These are phyloP conservation scores for Mycena rosella DNA, from an alignment of 768 basidiomycete species.

Conservation along the genomic window DNA sequence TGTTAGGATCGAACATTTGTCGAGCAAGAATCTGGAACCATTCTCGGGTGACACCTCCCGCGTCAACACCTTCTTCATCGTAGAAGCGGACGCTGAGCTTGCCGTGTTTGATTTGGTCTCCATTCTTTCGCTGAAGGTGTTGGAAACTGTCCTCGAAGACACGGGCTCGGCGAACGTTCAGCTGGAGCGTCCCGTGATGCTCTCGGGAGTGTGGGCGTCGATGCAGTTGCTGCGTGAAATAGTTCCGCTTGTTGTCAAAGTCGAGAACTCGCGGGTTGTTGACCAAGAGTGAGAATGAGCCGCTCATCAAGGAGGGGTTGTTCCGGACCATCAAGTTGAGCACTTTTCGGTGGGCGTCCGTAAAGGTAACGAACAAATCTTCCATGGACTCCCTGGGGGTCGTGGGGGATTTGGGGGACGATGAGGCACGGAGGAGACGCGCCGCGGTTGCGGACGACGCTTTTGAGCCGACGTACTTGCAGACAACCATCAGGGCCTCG, in stretches of 20 bases:
- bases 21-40: constrained; percentile 99
- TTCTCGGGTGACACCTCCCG: constrained; percentile 97
- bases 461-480: constrained; percentile 90
- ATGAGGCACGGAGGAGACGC: constrained; percentile 70
- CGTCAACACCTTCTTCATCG: constrained; percentile 98
- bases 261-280: constrained; percentile 97
- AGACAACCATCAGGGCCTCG: constrained; percentile 98
- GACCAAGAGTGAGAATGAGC: constrained; percentile 96
- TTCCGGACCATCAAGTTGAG: constrained; percentile 98
- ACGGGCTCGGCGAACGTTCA: constrained; percentile 90
- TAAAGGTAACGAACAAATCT: constrained; percentile 93
- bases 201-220: constrained; percentile 84
- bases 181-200: constrained; percentile 84
- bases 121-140: constrained; percentile 87
- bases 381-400: constrained; percentile 85
- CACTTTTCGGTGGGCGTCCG: constrained; percentile 92
- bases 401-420: constrained; percentile 77
- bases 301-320: constrained; percentile 97
- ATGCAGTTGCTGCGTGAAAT: constrained; percentile 93
- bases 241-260: constrained; percentile 99
- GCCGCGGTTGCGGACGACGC: constrained; percentile 51
- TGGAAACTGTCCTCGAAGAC: constrained; percentile 99
- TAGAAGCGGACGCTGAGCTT: constrained; percentile 97
- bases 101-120: constrained; percentile 97
- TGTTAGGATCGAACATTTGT: constrained; percentile 99